Conservation (phyloP, 306 rosid species). For the Fragaria ananassa region DNA sequence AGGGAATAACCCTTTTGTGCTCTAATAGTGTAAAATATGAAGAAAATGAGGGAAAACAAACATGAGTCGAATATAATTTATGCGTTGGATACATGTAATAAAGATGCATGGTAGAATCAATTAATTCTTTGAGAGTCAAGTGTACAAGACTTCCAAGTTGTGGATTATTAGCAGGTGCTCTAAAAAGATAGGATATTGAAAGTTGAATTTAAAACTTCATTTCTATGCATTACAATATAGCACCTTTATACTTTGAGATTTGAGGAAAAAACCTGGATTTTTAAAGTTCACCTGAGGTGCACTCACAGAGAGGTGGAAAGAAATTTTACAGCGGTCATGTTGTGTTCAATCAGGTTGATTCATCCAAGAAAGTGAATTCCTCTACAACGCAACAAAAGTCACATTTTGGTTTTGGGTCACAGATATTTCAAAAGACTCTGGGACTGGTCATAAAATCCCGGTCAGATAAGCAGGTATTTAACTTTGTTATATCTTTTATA, state of each 20-base stretch:
- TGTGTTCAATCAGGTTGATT: conserved; percentile 29
- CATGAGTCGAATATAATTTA: background rate
- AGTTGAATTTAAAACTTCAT: background rate
- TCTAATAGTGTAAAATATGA: background rate
- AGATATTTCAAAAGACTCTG: conserved; percentile 61
- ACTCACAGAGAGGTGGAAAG: conserved; percentile 6
- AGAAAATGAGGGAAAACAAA: background rate
- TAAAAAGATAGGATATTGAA: background rate
- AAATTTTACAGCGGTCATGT: conserved; percentile 5
- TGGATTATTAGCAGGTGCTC: background rate
- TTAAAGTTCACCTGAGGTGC: background rate
- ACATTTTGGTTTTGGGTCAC: conserved; percentile 62
- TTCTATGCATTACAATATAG: background rate
- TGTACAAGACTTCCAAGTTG: background rate
- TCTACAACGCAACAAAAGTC: conserved; percentile 44
- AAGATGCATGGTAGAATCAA: background rate
- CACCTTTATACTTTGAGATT: background rate
- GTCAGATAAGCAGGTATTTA: conserved; percentile 51
- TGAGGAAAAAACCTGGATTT: background rate
- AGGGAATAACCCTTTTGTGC: background rate
- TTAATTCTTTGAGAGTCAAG: background rate
- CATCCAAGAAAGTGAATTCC: conserved; percentile 37
- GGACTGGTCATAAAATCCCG: conserved; percentile 67
- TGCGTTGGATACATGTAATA: background rate
- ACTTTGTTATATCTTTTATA: background rate